Percentiles rank a stretch among this genome's conserved stretches.
These are phyloP conservation scores for Thermothielavioides terrestris DNA, from an alignment of 495 filamentous ascomycete species.

Conservation along the genomic window DNA sequence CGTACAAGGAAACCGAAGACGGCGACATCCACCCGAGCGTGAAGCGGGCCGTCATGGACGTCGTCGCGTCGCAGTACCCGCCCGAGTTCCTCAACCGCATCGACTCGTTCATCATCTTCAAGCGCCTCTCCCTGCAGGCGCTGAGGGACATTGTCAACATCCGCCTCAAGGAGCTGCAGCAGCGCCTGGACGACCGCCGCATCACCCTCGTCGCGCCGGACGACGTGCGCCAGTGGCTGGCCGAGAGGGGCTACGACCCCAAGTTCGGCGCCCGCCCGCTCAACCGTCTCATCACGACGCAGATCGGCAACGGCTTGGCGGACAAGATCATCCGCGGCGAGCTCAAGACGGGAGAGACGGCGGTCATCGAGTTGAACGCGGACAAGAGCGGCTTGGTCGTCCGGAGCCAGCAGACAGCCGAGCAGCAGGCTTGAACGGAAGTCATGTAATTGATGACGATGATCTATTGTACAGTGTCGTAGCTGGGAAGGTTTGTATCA, in stretches of 20 bases:
- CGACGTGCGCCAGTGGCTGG: conserved; percentile 74
- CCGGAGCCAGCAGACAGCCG: neutral
- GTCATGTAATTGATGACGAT: neutral
- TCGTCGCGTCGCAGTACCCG: conserved; percentile 69
- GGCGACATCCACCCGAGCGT: conserved; percentile 60
- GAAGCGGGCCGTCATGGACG: conserved; percentile 75
- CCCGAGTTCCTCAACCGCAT: conserved; percentile 96
- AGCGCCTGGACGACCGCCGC: conserved; percentile 73
- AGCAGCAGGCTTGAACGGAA: neutral
- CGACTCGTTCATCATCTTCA: conserved; percentile 95
- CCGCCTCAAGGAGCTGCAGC: conserved; percentile 73
- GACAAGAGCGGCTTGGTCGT: conserved; percentile 43
- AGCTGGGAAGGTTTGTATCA: neutral
- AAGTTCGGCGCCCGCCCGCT: conserved; percentile 88
- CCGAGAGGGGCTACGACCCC: conserved; percentile 80
- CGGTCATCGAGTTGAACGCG: conserved; percentile 55
- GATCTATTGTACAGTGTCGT: neutral
- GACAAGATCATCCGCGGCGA: conserved; percentile 86
- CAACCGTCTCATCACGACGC: conserved; percentile 79
- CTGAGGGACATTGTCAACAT: conserved; percentile 92
- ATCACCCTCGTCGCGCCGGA: conserved; percentile 66
- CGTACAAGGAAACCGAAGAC: conserved; percentile 49
- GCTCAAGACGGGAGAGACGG: conserved; percentile 64
- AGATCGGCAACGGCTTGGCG: conserved; percentile 80
- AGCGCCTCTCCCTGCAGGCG: conserved; percentile 65